These are phyloP conservation scores for Colletotrichum sojae DNA, from an alignment of 2,329 filamentous ascomycete species.

Conservation along the genomic window DNA sequence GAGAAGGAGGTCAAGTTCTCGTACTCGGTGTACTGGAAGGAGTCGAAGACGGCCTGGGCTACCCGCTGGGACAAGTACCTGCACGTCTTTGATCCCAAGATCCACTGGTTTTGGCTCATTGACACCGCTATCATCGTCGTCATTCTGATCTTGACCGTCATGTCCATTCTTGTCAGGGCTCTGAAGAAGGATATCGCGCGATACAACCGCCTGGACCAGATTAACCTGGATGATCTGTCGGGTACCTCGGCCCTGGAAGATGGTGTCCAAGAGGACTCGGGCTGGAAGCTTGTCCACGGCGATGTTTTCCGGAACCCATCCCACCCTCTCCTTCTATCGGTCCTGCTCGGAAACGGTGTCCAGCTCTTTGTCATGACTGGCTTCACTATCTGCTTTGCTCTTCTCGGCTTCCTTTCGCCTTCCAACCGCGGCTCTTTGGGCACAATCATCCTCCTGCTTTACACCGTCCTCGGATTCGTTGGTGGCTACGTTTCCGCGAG, in stretches of 20 bases:
- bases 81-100: constrained; percentile 96
- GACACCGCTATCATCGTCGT: constrained; percentile 96
- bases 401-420: constrained; percentile 94
- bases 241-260: constrained; percentile 86
- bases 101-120: constrained; percentile 98
- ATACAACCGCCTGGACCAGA: constrained; percentile 94
- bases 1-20: constrained; percentile 80
- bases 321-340: constrained; percentile 85
- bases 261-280: constrained; percentile 96
- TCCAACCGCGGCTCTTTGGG: constrained; percentile 95
- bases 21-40: constrained; percentile 92
- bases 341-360: constrained; percentile 92
- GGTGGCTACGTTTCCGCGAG: constrained; percentile 92
- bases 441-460: constrained; percentile 93
- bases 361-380: constrained; percentile 99
- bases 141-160: constrained; percentile 91
- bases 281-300: constrained; percentile 98
- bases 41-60: constrained; percentile 90
- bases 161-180: constrained; percentile 90
- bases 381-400: constrained; percentile 91
- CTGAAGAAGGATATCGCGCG: constrained; percentile 95
- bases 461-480: constrained; percentile 92
- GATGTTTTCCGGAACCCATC: constrained; percentile 94
- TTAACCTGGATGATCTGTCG: constrained; percentile 90
- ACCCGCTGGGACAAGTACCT: constrained; percentile 99